A percentile compares a stretch with the other conserved stretches of the same genome.
phyloP scores from a whole-genome alignment of 345 rosid species.

The Salix exigua region DNA sequence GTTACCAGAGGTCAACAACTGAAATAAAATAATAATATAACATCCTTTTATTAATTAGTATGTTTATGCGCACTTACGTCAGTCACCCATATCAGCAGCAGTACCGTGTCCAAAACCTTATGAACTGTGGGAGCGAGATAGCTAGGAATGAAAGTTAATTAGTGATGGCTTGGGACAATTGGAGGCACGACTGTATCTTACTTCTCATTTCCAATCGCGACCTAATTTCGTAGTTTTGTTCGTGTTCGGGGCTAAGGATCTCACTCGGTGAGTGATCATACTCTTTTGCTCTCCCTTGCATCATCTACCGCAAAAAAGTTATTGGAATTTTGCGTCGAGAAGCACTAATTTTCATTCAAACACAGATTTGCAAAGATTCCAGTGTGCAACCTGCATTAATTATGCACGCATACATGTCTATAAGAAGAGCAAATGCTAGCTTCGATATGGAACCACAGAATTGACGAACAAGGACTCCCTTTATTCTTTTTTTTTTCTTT shows the following conservation, averaged over 20 bases:
- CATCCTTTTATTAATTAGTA: too few species aligned
- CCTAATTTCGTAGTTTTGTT: background rate
- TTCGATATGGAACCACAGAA: background rate
- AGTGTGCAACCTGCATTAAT: background rate
- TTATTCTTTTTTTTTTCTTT: too few species aligned
- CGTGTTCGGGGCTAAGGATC: background rate
- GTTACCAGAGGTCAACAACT: too few species aligned
- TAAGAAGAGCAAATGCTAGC: background rate
- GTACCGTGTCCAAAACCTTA: too few species aligned
- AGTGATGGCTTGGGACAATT: background rate
- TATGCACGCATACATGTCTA: background rate
- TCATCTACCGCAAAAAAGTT: background rate
- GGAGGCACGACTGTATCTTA: background rate
- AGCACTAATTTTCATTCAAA: conserved; percentile 5
- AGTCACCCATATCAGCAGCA: too few species aligned
- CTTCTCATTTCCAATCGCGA: background rate
- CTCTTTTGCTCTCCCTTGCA: background rate
- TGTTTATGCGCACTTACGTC: too few species aligned
- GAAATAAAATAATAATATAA: too few species aligned
- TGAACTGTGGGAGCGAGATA: too few species aligned
- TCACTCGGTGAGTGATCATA: background rate
- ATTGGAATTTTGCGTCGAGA: conserved; percentile 10
- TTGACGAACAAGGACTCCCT: conserved; percentile 1
- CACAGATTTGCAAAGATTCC: background rate
- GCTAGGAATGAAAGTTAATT: background rate